Conservation (phyloP, 371 early-diverging fungal species). For the Apophysomyces trapeziformis region DNA sequence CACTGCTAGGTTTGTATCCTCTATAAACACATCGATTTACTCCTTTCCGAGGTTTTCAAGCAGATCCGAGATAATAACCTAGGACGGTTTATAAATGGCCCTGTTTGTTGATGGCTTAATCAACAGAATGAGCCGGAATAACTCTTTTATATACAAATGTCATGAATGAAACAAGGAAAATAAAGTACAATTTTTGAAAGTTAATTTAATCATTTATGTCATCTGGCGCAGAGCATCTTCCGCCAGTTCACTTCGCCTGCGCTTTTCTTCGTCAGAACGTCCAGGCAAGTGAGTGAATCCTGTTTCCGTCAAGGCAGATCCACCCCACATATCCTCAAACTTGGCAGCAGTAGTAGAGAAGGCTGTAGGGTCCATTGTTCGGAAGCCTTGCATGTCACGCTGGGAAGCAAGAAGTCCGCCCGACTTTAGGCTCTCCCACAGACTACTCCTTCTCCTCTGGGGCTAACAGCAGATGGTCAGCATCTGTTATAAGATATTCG, state of each 20-base stretch:
- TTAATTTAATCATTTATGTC: not conserved
- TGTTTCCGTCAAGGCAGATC: constrained; percentile 17
- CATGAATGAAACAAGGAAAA: not conserved
- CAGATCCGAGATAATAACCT: too few relatives aligned
- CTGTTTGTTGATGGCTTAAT: too few relatives aligned
- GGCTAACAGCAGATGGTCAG: not conserved
- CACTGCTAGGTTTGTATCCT: too few relatives aligned
- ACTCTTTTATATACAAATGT: too few relatives aligned
- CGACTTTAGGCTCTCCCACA: not conserved
- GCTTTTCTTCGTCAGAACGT: not conserved
- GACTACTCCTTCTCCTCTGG: constrained; percentile 4
- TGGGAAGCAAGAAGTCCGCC: constrained; percentile 14
- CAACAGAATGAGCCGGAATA: too few relatives aligned
- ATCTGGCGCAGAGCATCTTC: constrained; percentile 5
- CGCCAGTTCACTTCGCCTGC: constrained; percentile 1
- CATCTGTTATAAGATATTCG: not conserved
- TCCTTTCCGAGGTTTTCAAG: too few relatives aligned
- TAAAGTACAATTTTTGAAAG: not conserved
- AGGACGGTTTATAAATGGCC: too few relatives aligned
- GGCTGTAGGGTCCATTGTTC: not conserved
- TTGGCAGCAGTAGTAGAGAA: constrained; percentile 24
- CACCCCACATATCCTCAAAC: constrained; percentile 24
- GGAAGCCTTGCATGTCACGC: constrained; percentile 9
- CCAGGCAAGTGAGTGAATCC: constrained; percentile 8
- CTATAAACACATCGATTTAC: too few relatives aligned